These are phyloP conservation scores for Syzygium aqueum DNA, from an alignment of 345 rosid genomes.

Conservation along the genomic window DNA sequence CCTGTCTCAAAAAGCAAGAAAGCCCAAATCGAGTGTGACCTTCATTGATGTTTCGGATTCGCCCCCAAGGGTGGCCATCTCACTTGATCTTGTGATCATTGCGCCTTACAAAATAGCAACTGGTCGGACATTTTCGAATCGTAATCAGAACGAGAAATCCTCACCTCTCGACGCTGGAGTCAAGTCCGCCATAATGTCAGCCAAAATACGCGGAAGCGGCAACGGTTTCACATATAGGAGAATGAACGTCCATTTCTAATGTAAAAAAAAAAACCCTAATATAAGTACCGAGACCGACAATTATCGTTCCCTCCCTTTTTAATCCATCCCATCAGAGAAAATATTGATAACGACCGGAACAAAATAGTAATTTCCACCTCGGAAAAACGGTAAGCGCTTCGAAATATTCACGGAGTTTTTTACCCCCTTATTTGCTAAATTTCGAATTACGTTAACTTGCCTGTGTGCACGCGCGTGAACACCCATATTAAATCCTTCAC, in stretches of 20 bases:
- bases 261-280: not conserved
- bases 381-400: not conserved
- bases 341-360: rapidly evolving
- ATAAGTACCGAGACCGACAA: rapidly evolving
- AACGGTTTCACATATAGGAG: not conserved
- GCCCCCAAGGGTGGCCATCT: not conserved
- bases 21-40: not conserved
- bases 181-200: not conserved
- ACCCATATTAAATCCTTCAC: not conserved
- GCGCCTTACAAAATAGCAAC: rapidly evolving
- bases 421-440: not conserved
- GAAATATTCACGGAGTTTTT: not conserved
- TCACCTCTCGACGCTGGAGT: not conserved
- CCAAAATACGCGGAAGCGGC: not conserved
- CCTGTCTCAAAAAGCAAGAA: not conserved
- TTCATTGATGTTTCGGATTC: not conserved
- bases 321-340: not conserved
- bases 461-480: rapidly evolving
- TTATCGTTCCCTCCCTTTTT: not conserved
- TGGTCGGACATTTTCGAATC: not conserved
- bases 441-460: not conserved
- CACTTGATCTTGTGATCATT: rapidly evolving
- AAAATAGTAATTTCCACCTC: not conserved
- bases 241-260: not conserved
- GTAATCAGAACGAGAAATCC: not conserved